Conservation (phyloP, 2,329 filamentous ascomycete species). For the Colletotrichum tanaceti region DNA sequence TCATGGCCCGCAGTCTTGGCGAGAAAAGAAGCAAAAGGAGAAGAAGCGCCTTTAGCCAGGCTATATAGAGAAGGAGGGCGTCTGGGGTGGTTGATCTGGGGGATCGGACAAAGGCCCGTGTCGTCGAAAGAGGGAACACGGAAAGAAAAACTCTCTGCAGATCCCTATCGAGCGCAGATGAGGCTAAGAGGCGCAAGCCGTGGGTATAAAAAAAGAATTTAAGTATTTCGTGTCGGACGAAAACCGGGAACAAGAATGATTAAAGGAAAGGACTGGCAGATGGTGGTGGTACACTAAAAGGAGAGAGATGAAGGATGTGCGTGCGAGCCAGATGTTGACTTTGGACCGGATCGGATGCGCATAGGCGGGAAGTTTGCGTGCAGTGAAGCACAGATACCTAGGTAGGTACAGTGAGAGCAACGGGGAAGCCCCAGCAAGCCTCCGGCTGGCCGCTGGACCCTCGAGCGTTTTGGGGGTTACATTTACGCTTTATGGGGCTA, state of each 20-base stretch:
- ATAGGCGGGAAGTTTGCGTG: slow-evolving; percentile 37
- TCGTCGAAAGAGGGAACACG: slow-evolving; percentile 22
- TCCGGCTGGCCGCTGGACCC: neutral
- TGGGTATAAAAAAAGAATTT: slow-evolving; percentile 32
- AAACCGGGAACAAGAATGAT: slow-evolving; percentile 1
- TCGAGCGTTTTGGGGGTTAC: slow-evolving; percentile 7
- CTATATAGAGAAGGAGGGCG: slow-evolving; percentile 25
- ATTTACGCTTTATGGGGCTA: neutral
- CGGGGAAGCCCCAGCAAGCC: slow-evolving; percentile 22
- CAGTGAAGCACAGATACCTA: slow-evolving; percentile 18
- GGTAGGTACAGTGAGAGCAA: slow-evolving; percentile 24
- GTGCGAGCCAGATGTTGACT: slow-evolving; percentile 37
- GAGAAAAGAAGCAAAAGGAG: neutral
- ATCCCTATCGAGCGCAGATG: slow-evolving; percentile 15
- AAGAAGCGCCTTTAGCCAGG: slow-evolving; percentile 1
- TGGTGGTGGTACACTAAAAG: slow-evolving; percentile 23
- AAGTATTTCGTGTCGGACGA: neutral
- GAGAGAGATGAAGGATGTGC: slow-evolving; percentile 21
- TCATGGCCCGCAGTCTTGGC: slow-evolving; percentile 31
- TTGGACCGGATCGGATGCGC: slow-evolving; percentile 28
- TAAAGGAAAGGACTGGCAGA: slow-evolving; percentile 17
- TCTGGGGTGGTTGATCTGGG: slow-evolving; percentile 28
- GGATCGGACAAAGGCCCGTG: slow-evolving; percentile 30
- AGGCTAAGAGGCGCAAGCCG: slow-evolving; percentile 22
- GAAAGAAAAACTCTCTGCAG: slow-evolving; percentile 30